Conservation (phyloP, 768 basidiomycete genomes). For the Podaxis mareebaensis region DNA sequence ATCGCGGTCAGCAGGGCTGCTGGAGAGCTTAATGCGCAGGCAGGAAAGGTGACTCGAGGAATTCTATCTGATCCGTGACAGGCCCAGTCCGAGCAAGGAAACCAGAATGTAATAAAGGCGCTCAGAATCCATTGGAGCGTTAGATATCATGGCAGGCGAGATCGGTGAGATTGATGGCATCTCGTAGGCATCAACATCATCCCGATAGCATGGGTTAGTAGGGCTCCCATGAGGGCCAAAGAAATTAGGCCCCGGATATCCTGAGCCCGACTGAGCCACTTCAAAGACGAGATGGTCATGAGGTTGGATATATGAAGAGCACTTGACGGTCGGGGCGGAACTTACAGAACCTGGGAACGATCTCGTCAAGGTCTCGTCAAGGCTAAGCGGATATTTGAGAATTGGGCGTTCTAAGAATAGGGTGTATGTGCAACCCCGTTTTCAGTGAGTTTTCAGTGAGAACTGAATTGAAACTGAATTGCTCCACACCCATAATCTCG, state of each 20-base stretch:
- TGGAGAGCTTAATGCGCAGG: slow-evolving; percentile 36
- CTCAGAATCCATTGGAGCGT: slow-evolving; percentile 26
- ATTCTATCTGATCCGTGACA: slow-evolving; percentile 36
- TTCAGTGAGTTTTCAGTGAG: too few relatives aligned
- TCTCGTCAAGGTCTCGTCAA: slow-evolving; percentile 18
- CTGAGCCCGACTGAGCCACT: too few relatives aligned
- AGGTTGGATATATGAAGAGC: too few relatives aligned
- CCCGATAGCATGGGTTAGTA: too few relatives aligned
- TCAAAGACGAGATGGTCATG: neutral
- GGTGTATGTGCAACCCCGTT: too few relatives aligned
- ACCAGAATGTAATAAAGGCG: slow-evolving; percentile 50
- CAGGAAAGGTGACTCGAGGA: slow-evolving; percentile 37
- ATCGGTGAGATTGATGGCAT: neutral
- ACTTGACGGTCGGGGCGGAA: too few relatives aligned
- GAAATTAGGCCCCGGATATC: too few relatives aligned
- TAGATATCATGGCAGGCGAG: neutral
- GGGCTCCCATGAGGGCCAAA: too few relatives aligned
- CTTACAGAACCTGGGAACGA: slow-evolving; percentile 38
- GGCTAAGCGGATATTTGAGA: slow-evolving; percentile 31
- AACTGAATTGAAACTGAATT: too few relatives aligned
- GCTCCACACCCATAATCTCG: too few relatives aligned
- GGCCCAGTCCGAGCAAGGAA: slow-evolving; percentile 47
- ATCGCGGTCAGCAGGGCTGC: slow-evolving; percentile 48
- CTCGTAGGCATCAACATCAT: neutral
- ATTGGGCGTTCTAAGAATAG: slow-evolving; percentile 29